Percentiles rank a stretch among this genome's conserved stretches.
Evolutionary conservation across 768 basidiomycete genomes (phyloP).

Genomic region (Trametes cubensis): DNA sequence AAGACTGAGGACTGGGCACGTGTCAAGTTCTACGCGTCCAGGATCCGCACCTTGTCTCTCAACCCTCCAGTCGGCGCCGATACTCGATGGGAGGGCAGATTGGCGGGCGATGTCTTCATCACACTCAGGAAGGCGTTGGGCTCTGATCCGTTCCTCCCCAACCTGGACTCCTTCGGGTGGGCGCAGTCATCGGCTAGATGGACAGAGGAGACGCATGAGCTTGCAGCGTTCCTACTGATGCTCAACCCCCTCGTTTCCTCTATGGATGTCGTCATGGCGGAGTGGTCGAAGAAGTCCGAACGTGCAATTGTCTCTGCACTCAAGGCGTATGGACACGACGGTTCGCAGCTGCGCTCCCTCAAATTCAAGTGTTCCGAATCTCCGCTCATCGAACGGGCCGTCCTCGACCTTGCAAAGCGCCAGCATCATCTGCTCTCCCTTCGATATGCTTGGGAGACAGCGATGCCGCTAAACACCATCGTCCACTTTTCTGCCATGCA

Average conservation of each 20-base stretch:
- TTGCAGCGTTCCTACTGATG: slow-evolving; percentile 12
- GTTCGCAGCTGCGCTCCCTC: slow-evolving; percentile 8
- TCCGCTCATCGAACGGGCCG: neutral
- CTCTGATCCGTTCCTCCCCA: slow-evolving; percentile 10
- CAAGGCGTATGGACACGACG: neutral
- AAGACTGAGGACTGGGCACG: slow-evolving; percentile 17
- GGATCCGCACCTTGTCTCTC: neutral
- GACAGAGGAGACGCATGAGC: neutral
- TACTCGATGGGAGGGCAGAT: neutral
- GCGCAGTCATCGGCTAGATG: neutral
- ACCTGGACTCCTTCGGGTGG: slow-evolving; percentile 21
- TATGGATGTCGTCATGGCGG: slow-evolving; percentile 5
- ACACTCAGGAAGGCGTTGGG: neutral
- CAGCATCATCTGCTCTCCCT: slow-evolving; percentile 10
- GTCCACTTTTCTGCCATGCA: slow-evolving; percentile 7
- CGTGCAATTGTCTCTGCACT: slow-evolving; percentile 3
- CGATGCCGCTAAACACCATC: slow-evolving; percentile 2
- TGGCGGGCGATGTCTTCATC: neutral
- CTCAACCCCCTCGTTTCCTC: slow-evolving; percentile 9
- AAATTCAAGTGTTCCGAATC: neutral
- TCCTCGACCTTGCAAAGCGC: neutral
- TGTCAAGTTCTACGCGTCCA: slow-evolving; percentile 14
- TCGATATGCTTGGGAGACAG: neutral
- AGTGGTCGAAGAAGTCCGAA: neutral
- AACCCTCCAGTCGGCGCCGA: no score